Conservation (phyloP, 192 early-diverging fungal genomes). For the Coemansia sp. region DNA sequence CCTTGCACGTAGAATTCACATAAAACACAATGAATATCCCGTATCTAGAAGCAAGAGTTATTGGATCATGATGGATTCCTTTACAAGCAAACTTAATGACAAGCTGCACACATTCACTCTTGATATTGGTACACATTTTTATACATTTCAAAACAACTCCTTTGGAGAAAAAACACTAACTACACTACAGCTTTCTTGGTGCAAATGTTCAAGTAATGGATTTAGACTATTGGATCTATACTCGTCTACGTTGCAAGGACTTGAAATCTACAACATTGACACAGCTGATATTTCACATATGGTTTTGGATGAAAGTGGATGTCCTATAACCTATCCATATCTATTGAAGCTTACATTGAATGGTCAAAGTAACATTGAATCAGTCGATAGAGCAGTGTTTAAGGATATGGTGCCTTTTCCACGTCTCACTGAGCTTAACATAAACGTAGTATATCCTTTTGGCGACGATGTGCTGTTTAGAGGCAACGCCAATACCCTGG, state of each 20-base stretch:
- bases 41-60: background rate
- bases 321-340: background rate
- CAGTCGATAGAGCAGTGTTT: background rate
- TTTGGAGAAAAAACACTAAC: background rate
- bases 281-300: background rate
- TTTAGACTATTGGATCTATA: background rate
- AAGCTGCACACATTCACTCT: background rate
- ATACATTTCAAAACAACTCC: background rate
- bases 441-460: background rate
- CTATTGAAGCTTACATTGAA: background rate
- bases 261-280: background rate
- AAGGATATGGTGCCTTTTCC: background rate
- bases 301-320: background rate
- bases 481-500: background rate
- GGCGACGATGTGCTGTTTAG: conserved; percentile 1
- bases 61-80: background rate
- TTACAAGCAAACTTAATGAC: background rate
- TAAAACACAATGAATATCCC: background rate
- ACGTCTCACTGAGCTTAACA: background rate
- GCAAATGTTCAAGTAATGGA: background rate
- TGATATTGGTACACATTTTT: background rate
- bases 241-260: background rate
- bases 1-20: background rate
- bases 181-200: background rate
- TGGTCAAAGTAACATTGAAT: background rate